These are phyloP conservation scores for Xylariales sp. DNA, from an alignment of 2,329 filamentous ascomycete genomes.

Conservation along the genomic window DNA sequence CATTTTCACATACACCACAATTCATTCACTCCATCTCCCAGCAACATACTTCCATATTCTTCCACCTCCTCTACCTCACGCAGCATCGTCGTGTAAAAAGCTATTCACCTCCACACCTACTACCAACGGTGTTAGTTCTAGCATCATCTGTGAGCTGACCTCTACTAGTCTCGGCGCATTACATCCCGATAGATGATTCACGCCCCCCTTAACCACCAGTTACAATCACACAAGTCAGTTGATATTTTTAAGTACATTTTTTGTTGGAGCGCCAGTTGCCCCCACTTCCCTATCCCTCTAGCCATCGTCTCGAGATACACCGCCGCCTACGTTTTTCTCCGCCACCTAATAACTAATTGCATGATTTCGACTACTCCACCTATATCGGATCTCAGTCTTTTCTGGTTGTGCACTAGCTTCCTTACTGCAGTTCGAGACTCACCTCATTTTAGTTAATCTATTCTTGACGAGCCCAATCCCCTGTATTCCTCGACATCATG, in stretches of 20 bases:
- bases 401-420: background rate
- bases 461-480: background rate
- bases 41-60: background rate
- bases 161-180: background rate
- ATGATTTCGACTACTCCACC: background rate
- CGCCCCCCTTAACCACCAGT: no score
- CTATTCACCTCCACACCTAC: no score
- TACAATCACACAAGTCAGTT: background rate
- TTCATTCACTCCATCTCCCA: background rate
- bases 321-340: no score
- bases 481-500: slow-evolving; percentile 6
- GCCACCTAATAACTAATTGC: background rate
- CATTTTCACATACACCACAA: background rate
- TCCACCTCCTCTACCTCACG: background rate
- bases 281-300: background rate
- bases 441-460: background rate
- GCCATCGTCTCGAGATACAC: background rate
- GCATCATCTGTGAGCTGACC: background rate
- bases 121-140: background rate
- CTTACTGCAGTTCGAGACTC: background rate
- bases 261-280: background rate
- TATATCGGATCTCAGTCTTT: background rate
- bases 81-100: background rate
- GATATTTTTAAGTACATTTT: background rate
- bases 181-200: background rate